Evolutionary conservation across 129 eudicot species (phyloP), one percentile per base, ranked within the genome.

Genomic region (Pittosporum tobira): DNA sequence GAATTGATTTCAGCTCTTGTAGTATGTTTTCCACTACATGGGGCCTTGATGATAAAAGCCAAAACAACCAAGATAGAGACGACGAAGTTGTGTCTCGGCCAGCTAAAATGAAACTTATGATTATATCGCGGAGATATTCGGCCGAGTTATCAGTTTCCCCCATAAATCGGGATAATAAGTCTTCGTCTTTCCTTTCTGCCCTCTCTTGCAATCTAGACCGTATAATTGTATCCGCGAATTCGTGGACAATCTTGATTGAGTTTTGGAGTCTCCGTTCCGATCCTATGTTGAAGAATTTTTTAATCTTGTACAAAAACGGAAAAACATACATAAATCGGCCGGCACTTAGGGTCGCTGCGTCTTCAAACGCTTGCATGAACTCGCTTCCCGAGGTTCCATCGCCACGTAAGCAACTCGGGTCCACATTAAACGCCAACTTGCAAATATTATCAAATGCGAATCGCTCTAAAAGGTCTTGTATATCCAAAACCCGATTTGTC

Each of bases 41-140:
- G 0, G 80, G 84, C 49, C 73, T 70, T 9, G 63, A 57, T 13
- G 87, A 68, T 36, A 90, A 30, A 23, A 83, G 6, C 95, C 95
- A 90, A 34, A 90, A 83, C 58, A 86, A 80, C 98, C 98, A 90
- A 15, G 82, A 71, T 5, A 90, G 63, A 19, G 84, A 84, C 0
- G 98, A 56, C 9, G 98, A 85, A 6, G 94, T 82, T 1, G 98
- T 82, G 66, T 90, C 98, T 8, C 95, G 79, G 5, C 95, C 95
- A 0, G 98, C 95, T 63, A 90, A 40, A 26, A 90, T 83, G 56
- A 90, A 80, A 59, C 94, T 83, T 3, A 86, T 79, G 2, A 80
- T 75, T 1, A 57, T 34, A 11, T 57, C 94, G 40, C 94, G 64
- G 3, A 87, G 83, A 64, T 67, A 65, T 56, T 80, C 79, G 4